Conservation (phyloP, 1,284 basidiomycete species). For the Porogramme epimiltina region DNA sequence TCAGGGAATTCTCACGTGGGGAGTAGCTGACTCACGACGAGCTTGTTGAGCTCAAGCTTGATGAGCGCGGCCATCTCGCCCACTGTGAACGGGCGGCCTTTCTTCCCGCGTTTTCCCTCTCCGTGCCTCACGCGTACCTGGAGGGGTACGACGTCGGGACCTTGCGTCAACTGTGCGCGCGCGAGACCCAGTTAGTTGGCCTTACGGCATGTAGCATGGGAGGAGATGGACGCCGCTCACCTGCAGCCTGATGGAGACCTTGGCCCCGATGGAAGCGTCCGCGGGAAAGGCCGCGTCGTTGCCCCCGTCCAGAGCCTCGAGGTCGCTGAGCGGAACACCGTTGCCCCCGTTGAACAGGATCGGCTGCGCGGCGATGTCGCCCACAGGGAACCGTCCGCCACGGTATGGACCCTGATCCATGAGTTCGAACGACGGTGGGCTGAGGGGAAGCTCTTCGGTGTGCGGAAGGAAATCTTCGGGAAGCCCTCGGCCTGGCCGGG, state of each 20-base stretch:
- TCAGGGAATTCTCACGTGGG: too few species aligned
- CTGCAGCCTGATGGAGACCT: slow-evolving; percentile 1
- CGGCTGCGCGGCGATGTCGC: background rate
- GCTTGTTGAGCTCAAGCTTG: background rate
- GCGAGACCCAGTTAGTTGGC: background rate
- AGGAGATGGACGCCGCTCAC: background rate
- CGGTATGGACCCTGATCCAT: too few species aligned
- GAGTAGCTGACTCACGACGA: slow-evolving; percentile 1
- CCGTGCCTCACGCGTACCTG: slow-evolving; percentile 4
- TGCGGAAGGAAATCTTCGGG: too few species aligned
- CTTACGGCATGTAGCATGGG: background rate
- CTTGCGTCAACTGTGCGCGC: background rate
- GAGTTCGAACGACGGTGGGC: too few species aligned
- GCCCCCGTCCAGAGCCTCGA: background rate
- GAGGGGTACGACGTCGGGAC: too few species aligned
- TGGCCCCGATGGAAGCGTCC: background rate
- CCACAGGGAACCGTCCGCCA: too few species aligned
- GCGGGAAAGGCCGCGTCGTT: background rate
- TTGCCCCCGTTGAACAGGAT: background rate
- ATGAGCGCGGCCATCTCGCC: background rate
- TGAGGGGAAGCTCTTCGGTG: too few species aligned
- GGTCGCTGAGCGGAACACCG: background rate
- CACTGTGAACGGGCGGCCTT: background rate
- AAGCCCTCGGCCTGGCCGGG: too few species aligned
- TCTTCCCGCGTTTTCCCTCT: background rate